Evolutionary conservation across 441 rosid genomes (phyloP).

Genomic region (Geranium incanum): DNA sequence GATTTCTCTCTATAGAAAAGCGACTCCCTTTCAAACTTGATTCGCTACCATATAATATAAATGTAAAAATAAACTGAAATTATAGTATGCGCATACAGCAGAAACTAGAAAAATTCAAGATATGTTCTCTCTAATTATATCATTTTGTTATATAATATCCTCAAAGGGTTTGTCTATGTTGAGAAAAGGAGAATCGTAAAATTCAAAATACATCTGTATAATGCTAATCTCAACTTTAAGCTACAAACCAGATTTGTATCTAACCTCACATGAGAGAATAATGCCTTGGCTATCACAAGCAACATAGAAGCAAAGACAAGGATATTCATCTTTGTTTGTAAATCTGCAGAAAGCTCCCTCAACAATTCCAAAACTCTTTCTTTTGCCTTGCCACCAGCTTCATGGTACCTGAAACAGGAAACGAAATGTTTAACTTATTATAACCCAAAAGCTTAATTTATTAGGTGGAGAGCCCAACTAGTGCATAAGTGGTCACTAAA

Average conservation of each 20-base stretch:
- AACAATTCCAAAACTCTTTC: conserved; percentile 70
- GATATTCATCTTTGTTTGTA: conserved; percentile 72
- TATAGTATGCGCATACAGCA: background rate
- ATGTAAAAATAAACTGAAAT: background rate
- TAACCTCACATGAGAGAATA: conserved; percentile 89
- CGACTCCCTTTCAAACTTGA: background rate
- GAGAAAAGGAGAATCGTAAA: background rate
- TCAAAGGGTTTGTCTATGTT: background rate
- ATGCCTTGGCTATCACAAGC: conserved; percentile 86
- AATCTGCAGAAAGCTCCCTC: conserved; percentile 70
- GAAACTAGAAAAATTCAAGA: conserved; percentile 3
- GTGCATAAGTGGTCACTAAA: no score
- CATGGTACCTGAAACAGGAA: conserved; percentile 64
- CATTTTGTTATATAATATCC: background rate
- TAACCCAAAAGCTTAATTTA: no score
- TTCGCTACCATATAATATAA: background rate
- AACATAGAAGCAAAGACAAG: conserved; percentile 83
- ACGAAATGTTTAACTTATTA: background rate
- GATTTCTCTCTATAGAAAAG: background rate
- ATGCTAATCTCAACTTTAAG: background rate
- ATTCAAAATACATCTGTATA: background rate
- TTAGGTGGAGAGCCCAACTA: no score
- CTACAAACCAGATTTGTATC: conserved; percentile 15
- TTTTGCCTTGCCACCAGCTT: conserved; percentile 69
- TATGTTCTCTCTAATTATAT: background rate